Conservation (phyloP, 306 rosid genomes). For the Echinosophora koreensis region DNA sequence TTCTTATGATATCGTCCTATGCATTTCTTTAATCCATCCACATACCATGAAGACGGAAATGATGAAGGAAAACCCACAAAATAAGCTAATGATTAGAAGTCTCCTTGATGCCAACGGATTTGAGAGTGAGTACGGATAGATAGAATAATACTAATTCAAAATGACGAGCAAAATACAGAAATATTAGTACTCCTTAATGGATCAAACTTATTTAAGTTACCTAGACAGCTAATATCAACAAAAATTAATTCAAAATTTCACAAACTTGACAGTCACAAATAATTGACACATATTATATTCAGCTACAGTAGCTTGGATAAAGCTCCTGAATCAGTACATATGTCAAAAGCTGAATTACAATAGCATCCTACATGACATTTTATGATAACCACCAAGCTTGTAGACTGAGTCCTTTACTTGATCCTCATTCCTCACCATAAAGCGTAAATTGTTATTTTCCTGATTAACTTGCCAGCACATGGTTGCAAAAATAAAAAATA, state of each 20-base stretch:
- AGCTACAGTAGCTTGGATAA: neutral
- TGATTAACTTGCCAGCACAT: constrained; percentile 5
- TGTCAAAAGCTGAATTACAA: constrained; percentile 17
- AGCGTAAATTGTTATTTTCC: neutral
- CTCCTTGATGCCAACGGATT: constrained; percentile 1
- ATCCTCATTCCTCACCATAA: constrained; percentile 35
- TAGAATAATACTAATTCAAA: neutral
- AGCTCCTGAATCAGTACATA: constrained; percentile 10
- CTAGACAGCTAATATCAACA: constrained; percentile 6
- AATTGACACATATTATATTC: constrained; percentile 5
- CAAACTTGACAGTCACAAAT: constrained; percentile 2
- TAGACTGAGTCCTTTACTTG: constrained; percentile 19
- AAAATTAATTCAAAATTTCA: neutral
- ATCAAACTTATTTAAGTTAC: constrained; percentile 24
- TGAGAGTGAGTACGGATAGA: constrained; percentile 7
- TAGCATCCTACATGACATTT: neutral
- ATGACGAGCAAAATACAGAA: constrained; percentile 13
- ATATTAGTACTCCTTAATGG: neutral
- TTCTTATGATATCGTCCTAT: neutral
- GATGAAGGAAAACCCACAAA: constrained; percentile 32
- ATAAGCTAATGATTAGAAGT: constrained; percentile 16
- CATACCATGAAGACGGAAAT: constrained; percentile 20
- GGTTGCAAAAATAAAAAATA: no score
- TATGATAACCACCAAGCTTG: constrained; percentile 28
- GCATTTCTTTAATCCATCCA: constrained; percentile 13